A percentile compares a stretch with the other conserved stretches of the same genome.
phyloP scores from a whole-genome alignment of 2,329 filamentous ascomycete genomes.

The Harringtonia lauricola region DNA sequence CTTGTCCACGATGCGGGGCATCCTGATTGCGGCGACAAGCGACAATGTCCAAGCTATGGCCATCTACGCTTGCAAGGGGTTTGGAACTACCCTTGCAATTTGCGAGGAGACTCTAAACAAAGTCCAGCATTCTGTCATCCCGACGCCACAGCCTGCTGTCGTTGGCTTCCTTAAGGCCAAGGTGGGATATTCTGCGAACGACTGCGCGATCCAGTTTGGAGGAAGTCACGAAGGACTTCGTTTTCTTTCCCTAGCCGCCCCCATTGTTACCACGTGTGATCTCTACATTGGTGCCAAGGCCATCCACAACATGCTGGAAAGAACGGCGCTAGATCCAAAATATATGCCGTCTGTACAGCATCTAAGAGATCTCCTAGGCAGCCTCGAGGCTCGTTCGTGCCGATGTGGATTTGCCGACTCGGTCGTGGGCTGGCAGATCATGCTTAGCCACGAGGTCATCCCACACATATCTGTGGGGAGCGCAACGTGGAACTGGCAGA shows the following conservation, averaged over 20 bases:
- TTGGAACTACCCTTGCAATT: constrained; percentile 15
- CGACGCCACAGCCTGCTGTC: constrained; percentile 4
- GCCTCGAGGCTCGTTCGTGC: constrained; percentile 5
- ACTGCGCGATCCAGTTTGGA: constrained; percentile 8
- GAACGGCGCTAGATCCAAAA: constrained; percentile 4
- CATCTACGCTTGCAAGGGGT: constrained; percentile 15
- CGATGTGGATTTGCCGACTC: constrained; percentile 3
- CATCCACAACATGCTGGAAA: constrained; percentile 3
- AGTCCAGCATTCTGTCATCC: constrained; percentile 9
- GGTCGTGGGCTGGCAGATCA: constrained; percentile 2
- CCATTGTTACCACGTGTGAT: constrained; percentile 6
- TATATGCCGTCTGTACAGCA: constrained; percentile 4
- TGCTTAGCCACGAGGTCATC: neutral
- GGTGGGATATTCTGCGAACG: constrained; percentile 7
- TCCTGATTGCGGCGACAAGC: constrained; percentile 13
- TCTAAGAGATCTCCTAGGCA: constrained; percentile 4
- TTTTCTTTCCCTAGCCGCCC: constrained; percentile 10
- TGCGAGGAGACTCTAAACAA: constrained; percentile 11
- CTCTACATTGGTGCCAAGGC: neutral
- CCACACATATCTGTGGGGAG: too few species aligned
- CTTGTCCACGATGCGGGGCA: constrained; percentile 7
- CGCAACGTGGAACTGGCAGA: too few species aligned
- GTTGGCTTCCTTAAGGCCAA: constrained; percentile 5
- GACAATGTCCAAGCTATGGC: constrained; percentile 14
- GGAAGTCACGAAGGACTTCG: constrained; percentile 7